Percentiles rank a stretch among this genome's conserved stretches.
Conservation (phyloP, 495 filamentous ascomycete species). For the Penicillium subrubescens region DNA sequence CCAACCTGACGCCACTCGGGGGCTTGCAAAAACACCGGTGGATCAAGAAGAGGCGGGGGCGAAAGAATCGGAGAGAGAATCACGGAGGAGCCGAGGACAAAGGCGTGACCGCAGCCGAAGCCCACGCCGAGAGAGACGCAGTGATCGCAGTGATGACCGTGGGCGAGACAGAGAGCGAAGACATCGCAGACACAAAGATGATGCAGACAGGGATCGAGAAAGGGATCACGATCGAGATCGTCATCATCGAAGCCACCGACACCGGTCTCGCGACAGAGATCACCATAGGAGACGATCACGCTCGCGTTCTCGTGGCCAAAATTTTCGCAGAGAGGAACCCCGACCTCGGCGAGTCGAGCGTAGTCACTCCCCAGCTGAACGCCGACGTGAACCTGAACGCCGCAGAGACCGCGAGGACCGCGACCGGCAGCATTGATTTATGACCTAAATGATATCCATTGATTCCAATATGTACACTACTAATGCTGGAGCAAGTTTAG, state of each 20-base stretch:
- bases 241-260: slow-evolving; percentile 25
- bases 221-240: slow-evolving; percentile 32
- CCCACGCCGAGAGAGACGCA: slow-evolving; percentile 32
- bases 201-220: slow-evolving; percentile 29
- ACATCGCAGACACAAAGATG: slow-evolving; percentile 38
- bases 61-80: slow-evolving; percentile 26
- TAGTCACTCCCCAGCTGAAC: slow-evolving; percentile 33
- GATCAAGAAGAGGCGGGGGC: slow-evolving; percentile 25
- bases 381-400: slow-evolving; percentile 29
- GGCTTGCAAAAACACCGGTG: slow-evolving; percentile 31
- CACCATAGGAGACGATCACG: slow-evolving; percentile 20
- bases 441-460: background rate
- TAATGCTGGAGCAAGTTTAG: background rate
- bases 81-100: slow-evolving; percentile 30
- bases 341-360: slow-evolving; percentile 29
- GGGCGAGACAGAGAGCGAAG: slow-evolving; percentile 40
- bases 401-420: slow-evolving; percentile 31
- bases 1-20: slow-evolving; percentile 46
- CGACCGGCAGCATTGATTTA: slow-evolving; percentile 26
- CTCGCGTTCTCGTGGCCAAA: slow-evolving; percentile 38
- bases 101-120: slow-evolving; percentile 38
- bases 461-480: background rate
- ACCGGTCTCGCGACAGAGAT: slow-evolving; percentile 15
- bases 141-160: slow-evolving; percentile 33
- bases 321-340: slow-evolving; percentile 28